Conservation (phyloP, 2,329 filamentous ascomycete species). For the Epichloe amarillans region DNA sequence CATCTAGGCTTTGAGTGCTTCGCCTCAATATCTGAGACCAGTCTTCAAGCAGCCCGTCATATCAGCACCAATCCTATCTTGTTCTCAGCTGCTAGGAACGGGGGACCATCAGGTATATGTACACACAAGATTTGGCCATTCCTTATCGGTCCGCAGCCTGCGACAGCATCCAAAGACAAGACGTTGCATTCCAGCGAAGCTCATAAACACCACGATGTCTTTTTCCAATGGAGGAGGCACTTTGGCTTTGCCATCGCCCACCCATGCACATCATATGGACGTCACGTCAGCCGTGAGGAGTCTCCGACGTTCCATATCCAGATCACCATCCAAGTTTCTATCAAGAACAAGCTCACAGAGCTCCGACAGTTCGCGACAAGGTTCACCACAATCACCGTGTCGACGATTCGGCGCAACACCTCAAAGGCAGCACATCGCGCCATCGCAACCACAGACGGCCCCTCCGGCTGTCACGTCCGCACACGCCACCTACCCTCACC, state of each 20-base stretch:
- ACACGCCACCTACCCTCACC: slow-evolving; percentile 18
- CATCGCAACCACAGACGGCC: slow-evolving; percentile 21
- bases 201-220: slow-evolving; percentile 32
- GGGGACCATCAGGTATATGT: background rate
- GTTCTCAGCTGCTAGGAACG: background rate
- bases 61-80: background rate
- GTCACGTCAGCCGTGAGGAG: slow-evolving; percentile 70
- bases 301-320: slow-evolving; percentile 73
- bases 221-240: slow-evolving; percentile 56
- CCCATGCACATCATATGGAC: slow-evolving; percentile 69
- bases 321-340: slow-evolving; percentile 87
- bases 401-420: slow-evolving; percentile 27
- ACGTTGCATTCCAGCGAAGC: slow-evolving; percentile 16
- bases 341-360: slow-evolving; percentile 33
- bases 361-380: slow-evolving; percentile 32
- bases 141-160: slow-evolving; percentile 13
- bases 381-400: slow-evolving; percentile 39
- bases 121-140: slow-evolving; percentile 11
- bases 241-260: slow-evolving; percentile 76
- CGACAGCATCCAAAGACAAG: slow-evolving; percentile 8
- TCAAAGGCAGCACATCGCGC: slow-evolving; percentile 19
- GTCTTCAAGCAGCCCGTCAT: background rate
- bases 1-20: background rate
- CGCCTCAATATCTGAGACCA: background rate
- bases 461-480: slow-evolving; percentile 20